Conservation (phyloP, 257 asterid species). For the Primulina huaijiensis region DNA sequence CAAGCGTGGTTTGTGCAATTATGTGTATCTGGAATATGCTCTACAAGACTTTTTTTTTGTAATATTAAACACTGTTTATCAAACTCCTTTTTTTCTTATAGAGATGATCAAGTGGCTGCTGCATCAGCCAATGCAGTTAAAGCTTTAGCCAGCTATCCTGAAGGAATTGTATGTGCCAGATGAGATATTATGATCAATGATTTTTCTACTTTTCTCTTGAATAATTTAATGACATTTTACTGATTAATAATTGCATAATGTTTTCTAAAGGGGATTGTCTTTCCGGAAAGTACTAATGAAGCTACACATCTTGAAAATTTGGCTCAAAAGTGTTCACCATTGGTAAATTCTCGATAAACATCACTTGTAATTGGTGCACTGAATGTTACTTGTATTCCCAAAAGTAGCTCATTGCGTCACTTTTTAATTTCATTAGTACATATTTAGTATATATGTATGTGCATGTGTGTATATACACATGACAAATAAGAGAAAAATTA, state of each 20-base stretch:
- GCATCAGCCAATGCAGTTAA: constrained; percentile 66
- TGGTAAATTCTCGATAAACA: constrained; percentile 48
- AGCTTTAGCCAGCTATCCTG: constrained; percentile 54
- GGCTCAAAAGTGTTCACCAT: constrained; percentile 63
- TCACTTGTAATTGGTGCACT: constrained; percentile 18
- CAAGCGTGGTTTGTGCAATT: background rate
- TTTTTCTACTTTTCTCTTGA: constrained; percentile 17
- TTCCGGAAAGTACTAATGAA: constrained; percentile 53
- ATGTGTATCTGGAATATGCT: constrained; percentile 11
- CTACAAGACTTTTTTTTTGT: background rate
- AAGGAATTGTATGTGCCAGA: constrained; percentile 59
- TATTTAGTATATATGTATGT: too few species aligned
- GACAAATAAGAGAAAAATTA: background rate
- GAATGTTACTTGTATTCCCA: background rate
- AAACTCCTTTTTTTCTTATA: constrained; percentile 26
- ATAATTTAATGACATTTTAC: constrained; percentile 20
- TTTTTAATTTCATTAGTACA: too few species aligned
- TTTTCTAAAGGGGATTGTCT: constrained; percentile 54
- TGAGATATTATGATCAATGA: constrained; percentile 24
- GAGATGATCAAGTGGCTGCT: constrained; percentile 86
- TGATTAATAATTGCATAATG: constrained; percentile 11
- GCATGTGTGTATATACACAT: too few species aligned
- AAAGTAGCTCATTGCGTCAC: background rate
- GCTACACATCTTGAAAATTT: constrained; percentile 58
- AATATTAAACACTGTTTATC: constrained; percentile 8